A percentile compares a stretch with the other conserved stretches of the same genome.
Evolutionary conservation across 2,329 filamentous ascomycete genomes (phyloP).

Genomic region (Blumeria hordei): DNA sequence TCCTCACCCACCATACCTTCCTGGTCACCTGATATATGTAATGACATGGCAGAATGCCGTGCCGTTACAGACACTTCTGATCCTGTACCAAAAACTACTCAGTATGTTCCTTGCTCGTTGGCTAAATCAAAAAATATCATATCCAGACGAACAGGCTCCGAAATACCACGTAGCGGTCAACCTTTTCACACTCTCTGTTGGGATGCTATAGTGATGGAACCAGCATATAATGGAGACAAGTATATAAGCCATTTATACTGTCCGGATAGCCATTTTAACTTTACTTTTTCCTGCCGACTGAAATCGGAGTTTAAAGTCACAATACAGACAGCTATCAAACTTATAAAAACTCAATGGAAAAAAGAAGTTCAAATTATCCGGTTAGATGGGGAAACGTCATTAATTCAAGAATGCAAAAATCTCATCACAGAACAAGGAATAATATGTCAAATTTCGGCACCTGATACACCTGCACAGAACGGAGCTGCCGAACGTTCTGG

Average conservation of each 20-base stretch:
- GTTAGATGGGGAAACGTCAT: background rate
- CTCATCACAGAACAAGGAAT: background rate
- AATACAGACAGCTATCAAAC: background rate
- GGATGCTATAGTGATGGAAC: background rate
- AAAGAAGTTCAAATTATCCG: background rate
- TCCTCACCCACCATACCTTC: too few species aligned
- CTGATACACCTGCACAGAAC: background rate
- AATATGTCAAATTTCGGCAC: background rate
- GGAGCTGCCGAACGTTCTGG: background rate
- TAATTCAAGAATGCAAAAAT: background rate
- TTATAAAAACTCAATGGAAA: background rate
- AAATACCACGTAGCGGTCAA: background rate
- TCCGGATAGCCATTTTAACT: background rate
- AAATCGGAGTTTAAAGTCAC: background rate
- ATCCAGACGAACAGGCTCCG: background rate
- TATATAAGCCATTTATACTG: slow-evolving; percentile 1
- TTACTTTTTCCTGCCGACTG: background rate
- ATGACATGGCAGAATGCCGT: too few species aligned
- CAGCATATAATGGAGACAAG: slow-evolving; percentile 1
- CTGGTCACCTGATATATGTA: too few species aligned
- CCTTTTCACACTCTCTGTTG: background rate
- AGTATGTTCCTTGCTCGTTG: background rate
- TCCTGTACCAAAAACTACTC: background rate
- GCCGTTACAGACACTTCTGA: background rate
- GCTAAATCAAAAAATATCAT: background rate